Evolutionary conservation across 1,284 basidiomycete species (phyloP).

Genomic region (Fomes fomentarius): DNA sequence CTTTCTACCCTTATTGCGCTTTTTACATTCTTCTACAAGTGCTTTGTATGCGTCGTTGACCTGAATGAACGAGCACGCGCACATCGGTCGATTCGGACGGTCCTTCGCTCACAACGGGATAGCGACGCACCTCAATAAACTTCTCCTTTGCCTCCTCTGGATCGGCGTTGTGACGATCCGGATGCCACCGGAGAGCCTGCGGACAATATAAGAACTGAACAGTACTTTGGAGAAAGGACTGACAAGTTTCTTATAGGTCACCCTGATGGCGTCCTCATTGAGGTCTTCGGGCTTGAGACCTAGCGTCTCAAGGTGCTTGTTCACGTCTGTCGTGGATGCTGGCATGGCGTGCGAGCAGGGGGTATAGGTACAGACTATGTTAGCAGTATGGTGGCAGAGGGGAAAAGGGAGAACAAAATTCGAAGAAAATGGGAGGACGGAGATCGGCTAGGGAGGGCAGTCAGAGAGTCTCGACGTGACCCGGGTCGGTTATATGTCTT

Average conservation of each 20-base stretch:
- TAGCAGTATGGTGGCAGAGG: conserved; percentile 4
- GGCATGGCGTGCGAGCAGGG: conserved; percentile 16
- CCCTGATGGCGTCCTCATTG: conserved; percentile 79
- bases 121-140: conserved; percentile 67
- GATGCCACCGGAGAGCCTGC: conserved; percentile 90
- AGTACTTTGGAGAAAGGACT: conserved; percentile 27
- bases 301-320: conserved; percentile 32
- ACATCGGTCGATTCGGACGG: background rate
- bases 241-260: conserved; percentile 82
- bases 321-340: conserved; percentile 28
- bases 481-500: conserved; percentile 28
- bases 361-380: conserved; percentile 19
- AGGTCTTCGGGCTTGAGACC: conserved; percentile 35
- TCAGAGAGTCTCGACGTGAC: conserved; percentile 20
- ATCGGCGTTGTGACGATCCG: conserved; percentile 74
- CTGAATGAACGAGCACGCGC: conserved; percentile 19
- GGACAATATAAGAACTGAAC: conserved; percentile 1
- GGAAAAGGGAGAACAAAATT: conserved; percentile 9
- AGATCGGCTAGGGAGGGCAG: conserved; percentile 14
- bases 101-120: background rate
- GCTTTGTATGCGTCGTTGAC: conserved; percentile 34
- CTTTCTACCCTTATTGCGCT: conserved; percentile 22
- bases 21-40: conserved; percentile 24
- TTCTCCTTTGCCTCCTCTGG: conserved; percentile 67
- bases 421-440: conserved; percentile 14